phyloP scores from a whole-genome alignment of 1,284 basidiomycete species.

The Neonothopanus nambi region DNA sequence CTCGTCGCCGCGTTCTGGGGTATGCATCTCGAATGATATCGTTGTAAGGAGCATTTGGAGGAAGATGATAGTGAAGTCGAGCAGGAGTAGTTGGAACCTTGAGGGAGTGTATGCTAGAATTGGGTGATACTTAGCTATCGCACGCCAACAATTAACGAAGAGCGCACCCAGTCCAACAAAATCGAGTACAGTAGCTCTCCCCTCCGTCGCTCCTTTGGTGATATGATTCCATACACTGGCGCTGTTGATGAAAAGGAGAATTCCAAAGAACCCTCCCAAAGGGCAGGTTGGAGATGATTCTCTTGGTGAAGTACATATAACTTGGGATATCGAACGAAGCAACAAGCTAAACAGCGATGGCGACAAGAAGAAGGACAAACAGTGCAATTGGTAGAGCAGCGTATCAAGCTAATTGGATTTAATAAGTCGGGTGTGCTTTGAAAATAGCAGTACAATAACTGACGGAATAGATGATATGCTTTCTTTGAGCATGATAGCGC shows the following conservation, averaged over 20 bases:
- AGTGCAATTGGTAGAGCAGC: slow-evolving; percentile 70
- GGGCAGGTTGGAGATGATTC: slow-evolving; percentile 61
- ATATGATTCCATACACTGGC: slow-evolving; percentile 64
- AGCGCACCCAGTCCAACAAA: slow-evolving; percentile 71
- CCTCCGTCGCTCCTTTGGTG: slow-evolving; percentile 47
- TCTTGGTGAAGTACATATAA: slow-evolving; percentile 63
- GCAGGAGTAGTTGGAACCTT: slow-evolving; percentile 57
- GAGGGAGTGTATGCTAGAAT: slow-evolving; percentile 57
- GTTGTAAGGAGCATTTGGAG: slow-evolving; percentile 64
- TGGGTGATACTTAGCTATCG: too few relatives aligned
- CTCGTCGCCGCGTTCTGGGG: slow-evolving; percentile 31
- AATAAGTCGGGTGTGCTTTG: background rate
- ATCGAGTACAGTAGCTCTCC: slow-evolving; percentile 65
- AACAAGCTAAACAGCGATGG: slow-evolving; percentile 62
- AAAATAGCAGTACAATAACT: slow-evolving; percentile 28
- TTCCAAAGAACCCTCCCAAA: slow-evolving; percentile 61
- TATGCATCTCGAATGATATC: slow-evolving; percentile 64
- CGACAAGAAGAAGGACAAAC: slow-evolving; percentile 72
- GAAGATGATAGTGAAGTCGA: slow-evolving; percentile 66
- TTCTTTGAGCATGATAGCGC: slow-evolving; percentile 70
- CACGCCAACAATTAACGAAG: background rate
- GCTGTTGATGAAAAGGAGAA: slow-evolving; percentile 58
- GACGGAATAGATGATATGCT: slow-evolving; percentile 74
- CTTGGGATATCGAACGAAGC: slow-evolving; percentile 57
- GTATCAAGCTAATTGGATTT: slow-evolving; percentile 54